phyloP scores from a whole-genome alignment of 2,329 filamentous ascomycete genomes.

The Trichophyton simii region DNA sequence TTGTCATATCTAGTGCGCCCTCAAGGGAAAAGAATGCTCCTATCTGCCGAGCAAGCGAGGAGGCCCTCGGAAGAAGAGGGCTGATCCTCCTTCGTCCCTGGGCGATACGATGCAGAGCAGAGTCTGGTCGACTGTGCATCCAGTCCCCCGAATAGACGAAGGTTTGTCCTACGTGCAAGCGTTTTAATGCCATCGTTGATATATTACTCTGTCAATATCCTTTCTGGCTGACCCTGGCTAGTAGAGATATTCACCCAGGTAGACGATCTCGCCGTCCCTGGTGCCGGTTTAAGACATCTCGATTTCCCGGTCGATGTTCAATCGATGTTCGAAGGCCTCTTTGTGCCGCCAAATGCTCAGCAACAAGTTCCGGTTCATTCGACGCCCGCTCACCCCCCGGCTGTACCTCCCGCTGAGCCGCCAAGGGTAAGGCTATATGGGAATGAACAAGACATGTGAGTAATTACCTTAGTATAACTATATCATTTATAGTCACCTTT shows the following conservation, averaged over 20 bases:
- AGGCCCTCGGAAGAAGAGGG: constrained; percentile 32
- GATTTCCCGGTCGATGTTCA: constrained; percentile 28
- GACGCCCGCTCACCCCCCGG: constrained; percentile 19
- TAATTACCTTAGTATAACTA: background rate
- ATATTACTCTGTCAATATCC: background rate
- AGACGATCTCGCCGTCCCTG: constrained; percentile 29
- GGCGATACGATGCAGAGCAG: constrained; percentile 2
- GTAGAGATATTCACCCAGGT: constrained; percentile 30
- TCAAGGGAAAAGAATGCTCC: constrained; percentile 30
- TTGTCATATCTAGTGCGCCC: constrained; percentile 22
- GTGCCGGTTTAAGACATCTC: constrained; percentile 29
- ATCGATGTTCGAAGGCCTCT: constrained; percentile 28
- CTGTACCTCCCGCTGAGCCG: constrained; percentile 12
- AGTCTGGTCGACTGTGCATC: constrained; percentile 8
- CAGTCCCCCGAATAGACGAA: constrained; percentile 13
- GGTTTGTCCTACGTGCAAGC: constrained; percentile 6
- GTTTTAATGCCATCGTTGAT: background rate
- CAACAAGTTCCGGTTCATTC: constrained; percentile 19
- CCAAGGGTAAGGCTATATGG: constrained; percentile 29
- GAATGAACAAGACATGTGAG: constrained; percentile 31
- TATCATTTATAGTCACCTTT: background rate
- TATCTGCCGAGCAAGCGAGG: constrained; percentile 34
- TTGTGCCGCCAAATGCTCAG: constrained; percentile 17
- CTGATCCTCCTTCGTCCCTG: constrained; percentile 6
- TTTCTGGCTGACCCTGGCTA: background rate